These are phyloP conservation scores for Ramichloridium luteum DNA, from an alignment of 2,329 filamentous ascomycete species.

Conservation along the genomic window DNA sequence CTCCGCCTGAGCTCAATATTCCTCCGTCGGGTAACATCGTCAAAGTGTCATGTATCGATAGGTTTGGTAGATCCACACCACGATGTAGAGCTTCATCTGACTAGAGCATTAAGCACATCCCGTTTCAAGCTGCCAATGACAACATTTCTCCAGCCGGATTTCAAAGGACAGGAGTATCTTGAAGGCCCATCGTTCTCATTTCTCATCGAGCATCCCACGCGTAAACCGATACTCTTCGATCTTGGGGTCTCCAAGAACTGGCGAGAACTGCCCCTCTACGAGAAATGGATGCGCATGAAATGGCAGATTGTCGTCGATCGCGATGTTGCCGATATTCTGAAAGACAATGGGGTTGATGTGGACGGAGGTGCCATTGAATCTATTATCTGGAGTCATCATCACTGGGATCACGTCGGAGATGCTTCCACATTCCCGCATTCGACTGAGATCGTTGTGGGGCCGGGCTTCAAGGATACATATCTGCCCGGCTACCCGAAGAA, in stretches of 20 bases:
- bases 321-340: slow-evolving; percentile 31
- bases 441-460: slow-evolving; percentile 37
- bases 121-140: slow-evolving; percentile 21
- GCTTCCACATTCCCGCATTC: slow-evolving; percentile 31
- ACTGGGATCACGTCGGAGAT: slow-evolving; percentile 30
- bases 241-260: slow-evolving; percentile 37
- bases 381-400: slow-evolving; percentile 25
- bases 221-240: slow-evolving; percentile 35
- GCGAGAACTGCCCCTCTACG: slow-evolving; percentile 27
- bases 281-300: slow-evolving; percentile 21
- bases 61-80: slow-evolving; percentile 17
- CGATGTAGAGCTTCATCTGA: no score
- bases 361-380: slow-evolving; percentile 24
- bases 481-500: slow-evolving; percentile 35
- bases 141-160: slow-evolving; percentile 28
- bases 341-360: slow-evolving; percentile 28
- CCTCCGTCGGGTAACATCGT: slow-evolving; percentile 21
- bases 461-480: slow-evolving; percentile 33
- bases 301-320: slow-evolving; percentile 31
- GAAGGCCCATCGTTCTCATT: slow-evolving; percentile 35
- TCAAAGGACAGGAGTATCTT: slow-evolving; percentile 27
- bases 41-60: slow-evolving; percentile 27
- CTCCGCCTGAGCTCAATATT: slow-evolving; percentile 23
- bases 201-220: slow-evolving; percentile 35
- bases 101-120: slow-evolving; percentile 22